Evolutionary conservation across 768 basidiomycete genomes (phyloP).

Genomic region (Leccinellum albellum): DNA sequence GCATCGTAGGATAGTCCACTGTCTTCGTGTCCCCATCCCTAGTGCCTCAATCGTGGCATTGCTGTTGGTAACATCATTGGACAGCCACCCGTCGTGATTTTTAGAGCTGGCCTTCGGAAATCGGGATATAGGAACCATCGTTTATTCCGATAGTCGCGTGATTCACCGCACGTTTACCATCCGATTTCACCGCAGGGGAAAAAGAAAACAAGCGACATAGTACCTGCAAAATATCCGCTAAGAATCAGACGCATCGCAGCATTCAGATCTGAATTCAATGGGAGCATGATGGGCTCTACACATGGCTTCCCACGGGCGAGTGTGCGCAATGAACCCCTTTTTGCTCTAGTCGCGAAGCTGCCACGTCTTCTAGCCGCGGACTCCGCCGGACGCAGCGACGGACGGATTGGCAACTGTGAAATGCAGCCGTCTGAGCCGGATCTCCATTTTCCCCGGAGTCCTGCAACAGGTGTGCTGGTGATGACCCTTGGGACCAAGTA

Average conservation of each 20-base stretch:
- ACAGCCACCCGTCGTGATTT: constrained; percentile 2
- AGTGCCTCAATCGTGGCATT: constrained; percentile 14
- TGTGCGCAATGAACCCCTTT: neutral
- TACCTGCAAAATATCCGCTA: neutral
- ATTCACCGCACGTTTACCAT: constrained; percentile 9
- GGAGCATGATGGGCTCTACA: neutral
- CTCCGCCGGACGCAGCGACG: neutral
- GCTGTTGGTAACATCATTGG: constrained; percentile 4
- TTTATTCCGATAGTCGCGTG: neutral
- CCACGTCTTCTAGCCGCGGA: constrained; percentile 7
- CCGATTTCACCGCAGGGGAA: neutral
- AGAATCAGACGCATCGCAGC: neutral
- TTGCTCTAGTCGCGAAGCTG: neutral
- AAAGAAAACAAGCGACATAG: neutral
- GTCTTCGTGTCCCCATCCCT: neutral
- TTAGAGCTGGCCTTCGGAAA: constrained; percentile 6
- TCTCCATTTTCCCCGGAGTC: neutral
- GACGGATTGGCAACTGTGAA: neutral
- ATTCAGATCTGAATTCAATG: constrained; percentile 1
- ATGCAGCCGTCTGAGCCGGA: neutral
- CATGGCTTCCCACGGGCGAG: neutral
- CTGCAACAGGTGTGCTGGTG: neutral
- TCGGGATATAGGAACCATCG: constrained; percentile 6
- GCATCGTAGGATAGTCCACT: neutral
- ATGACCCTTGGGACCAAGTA: constrained; percentile 1